Conservation (phyloP, 176 grass and related monocot species). For the Avena eriantha region DNA sequence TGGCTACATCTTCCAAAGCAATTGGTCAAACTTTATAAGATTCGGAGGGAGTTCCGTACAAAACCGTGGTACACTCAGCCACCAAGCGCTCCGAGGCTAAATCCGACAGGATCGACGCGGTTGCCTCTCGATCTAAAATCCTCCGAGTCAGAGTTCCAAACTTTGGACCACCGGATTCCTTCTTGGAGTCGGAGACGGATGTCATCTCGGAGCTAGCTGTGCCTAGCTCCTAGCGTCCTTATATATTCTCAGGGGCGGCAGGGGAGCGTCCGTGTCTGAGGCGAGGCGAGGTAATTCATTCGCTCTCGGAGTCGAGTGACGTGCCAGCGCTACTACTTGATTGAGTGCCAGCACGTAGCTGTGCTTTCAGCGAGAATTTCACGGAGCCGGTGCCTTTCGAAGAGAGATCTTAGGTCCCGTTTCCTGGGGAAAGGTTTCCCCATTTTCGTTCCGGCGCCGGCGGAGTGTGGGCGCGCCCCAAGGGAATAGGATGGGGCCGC, state of each 20-base stretch:
- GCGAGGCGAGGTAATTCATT: neutral
- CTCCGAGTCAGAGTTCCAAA: neutral
- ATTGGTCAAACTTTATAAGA: no score
- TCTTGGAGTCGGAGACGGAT: neutral
- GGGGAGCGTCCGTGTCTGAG: neutral
- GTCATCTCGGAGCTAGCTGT: neutral
- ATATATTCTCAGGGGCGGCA: neutral
- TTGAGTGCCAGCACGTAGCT: no score
- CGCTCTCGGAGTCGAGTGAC: no score
- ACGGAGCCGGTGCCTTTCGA: no score
- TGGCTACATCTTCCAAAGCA: no score
- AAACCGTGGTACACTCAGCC: no score
- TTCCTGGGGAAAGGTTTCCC: no score
- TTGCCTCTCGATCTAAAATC: neutral
- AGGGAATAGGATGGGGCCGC: neutral
- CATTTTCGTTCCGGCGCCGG: neutral
- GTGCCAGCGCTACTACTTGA: no score
- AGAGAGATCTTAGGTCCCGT: no score
- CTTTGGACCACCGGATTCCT: no score
- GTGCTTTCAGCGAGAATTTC: no score
- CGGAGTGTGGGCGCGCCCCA: neutral
- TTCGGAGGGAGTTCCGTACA: no score
- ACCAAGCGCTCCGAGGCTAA: neutral
- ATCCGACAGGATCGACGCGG: neutral
- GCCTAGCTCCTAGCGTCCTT: neutral